Evolutionary conservation across 192 early-diverging fungal genomes (phyloP).

Genomic region (Backusella sp.): DNA sequence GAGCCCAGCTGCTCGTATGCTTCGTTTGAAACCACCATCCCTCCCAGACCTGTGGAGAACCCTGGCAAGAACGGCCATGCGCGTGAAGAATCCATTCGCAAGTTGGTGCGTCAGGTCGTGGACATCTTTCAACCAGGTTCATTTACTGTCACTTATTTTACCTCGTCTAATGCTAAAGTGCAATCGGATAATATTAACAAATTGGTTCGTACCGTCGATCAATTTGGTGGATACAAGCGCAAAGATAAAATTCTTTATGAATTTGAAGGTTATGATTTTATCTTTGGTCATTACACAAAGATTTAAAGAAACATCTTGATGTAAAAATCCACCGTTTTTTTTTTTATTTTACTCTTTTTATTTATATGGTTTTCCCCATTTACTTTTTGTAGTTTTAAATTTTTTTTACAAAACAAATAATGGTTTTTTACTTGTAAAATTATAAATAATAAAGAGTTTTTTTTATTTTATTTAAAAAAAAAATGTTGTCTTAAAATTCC

Average conservation of each 20-base stretch:
- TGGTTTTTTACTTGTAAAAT: background rate
- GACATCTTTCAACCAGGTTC: conserved; percentile 79
- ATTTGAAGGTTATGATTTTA: conserved; percentile 76
- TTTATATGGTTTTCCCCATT: background rate
- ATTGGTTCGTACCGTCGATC: conserved; percentile 45
- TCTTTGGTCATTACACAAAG: conserved; percentile 68
- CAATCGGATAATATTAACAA: conserved; percentile 19
- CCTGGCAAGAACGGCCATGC: conserved; percentile 1
- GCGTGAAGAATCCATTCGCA: conserved; percentile 33
- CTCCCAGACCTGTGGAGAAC: conserved; percentile 42
- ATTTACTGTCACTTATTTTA: conserved; percentile 80
- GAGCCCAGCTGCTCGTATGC: conserved; percentile 97
- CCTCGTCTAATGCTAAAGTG: conserved; percentile 40
- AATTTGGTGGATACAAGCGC: conserved; percentile 61
- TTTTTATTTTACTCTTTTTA: background rate
- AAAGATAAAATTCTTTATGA: conserved; percentile 76
- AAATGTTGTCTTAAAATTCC: conserved; percentile 40
- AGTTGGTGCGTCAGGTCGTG: conserved; percentile 74
- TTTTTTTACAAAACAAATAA: background rate
- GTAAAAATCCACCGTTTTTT: background rate
- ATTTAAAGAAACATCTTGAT: background rate
- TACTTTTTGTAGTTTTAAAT: background rate
- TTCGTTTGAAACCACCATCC: conserved; percentile 91
- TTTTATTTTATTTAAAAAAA: background rate
- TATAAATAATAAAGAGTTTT: background rate